Evolutionary conservation across 352 stramenopile species (phyloP).

Genomic region (Phytophthora ohioensis): DNA sequence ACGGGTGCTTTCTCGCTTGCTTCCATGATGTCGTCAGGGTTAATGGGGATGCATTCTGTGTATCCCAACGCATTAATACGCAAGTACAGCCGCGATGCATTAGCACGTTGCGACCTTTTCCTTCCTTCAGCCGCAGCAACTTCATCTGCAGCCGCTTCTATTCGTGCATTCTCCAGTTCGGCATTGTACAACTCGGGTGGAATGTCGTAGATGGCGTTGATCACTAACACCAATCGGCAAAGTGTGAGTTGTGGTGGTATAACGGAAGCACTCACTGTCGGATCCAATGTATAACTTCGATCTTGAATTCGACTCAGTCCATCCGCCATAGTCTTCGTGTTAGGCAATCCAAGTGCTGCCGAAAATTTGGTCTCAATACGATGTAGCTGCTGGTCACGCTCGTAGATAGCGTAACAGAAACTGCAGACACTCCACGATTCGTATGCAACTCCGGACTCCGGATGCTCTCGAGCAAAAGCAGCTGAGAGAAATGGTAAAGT

Average conservation of each 20-base stretch:
- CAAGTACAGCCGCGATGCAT: constrained; percentile 66
- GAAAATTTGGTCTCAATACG: constrained; percentile 75
- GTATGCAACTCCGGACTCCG: constrained; percentile 72
- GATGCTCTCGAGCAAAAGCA: constrained; percentile 51
- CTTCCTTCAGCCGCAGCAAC: constrained; percentile 38
- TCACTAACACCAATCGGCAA: constrained; percentile 77
- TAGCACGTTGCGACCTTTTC: constrained; percentile 25
- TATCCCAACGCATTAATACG: constrained; percentile 78
- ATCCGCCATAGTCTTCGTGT: constrained; percentile 36
- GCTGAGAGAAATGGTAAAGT: constrained; percentile 56
- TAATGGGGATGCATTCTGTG: constrained; percentile 79
- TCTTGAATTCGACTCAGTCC: constrained; percentile 68
- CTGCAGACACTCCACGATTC: constrained; percentile 88
- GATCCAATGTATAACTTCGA: constrained; percentile 52
- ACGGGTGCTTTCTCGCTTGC: constrained; percentile 56
- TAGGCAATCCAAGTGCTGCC: constrained; percentile 54
- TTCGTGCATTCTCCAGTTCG: constrained; percentile 50
- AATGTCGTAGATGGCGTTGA: constrained; percentile 88
- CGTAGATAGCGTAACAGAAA: constrained; percentile 87
- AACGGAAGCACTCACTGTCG: constrained; percentile 46
- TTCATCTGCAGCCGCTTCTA: constrained; percentile 38
- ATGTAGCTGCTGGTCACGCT: constrained; percentile 82
- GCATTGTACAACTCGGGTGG: constrained; percentile 76
- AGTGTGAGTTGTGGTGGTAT: constrained; percentile 77
- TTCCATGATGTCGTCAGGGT: constrained; percentile 60